These are phyloP conservation scores for Chalciporus pseudorubinellus DNA, from an alignment of 768 basidiomycete species.

Conservation along the genomic window DNA sequence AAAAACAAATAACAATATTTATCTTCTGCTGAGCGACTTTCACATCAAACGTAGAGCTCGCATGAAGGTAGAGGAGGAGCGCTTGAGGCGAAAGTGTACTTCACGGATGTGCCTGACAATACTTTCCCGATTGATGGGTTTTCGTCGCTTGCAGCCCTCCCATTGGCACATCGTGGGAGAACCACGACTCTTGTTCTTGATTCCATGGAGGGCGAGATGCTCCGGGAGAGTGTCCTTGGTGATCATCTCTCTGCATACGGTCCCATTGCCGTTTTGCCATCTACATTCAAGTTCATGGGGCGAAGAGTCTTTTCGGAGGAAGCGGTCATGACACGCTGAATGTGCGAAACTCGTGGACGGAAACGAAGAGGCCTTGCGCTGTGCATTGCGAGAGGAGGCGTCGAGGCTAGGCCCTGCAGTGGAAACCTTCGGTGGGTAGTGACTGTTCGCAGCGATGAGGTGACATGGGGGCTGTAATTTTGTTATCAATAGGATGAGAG, in stretches of 20 bases:
- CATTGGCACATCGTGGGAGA: constrained; percentile 1
- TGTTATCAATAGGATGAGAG: no score
- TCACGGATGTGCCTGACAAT: constrained; percentile 19
- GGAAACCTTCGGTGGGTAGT: no score
- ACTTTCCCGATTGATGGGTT: constrained; percentile 19
- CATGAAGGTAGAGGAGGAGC: neutral
- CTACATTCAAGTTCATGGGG: neutral
- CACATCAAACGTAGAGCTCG: neutral
- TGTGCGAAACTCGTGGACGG: neutral
- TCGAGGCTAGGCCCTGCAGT: no score
- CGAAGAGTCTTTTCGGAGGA: no score
- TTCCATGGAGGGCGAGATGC: constrained; percentile 17
- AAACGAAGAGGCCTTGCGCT: neutral
- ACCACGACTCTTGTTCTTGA: constrained; percentile 7
- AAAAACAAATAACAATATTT: no score
- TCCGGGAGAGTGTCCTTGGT: neutral
- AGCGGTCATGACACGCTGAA: neutral
- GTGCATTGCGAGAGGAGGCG: neutral
- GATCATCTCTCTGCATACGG: constrained; percentile 1
- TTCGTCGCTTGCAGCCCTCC: constrained; percentile 5
- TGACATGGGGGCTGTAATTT: no score
- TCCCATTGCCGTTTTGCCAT: constrained; percentile 7
- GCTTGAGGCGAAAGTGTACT: constrained; percentile 11
- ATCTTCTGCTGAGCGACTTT: neutral
- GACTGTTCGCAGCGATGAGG: no score